Conservation (phyloP, 768 basidiomycete species). For the Pisolithus marmoratus region DNA sequence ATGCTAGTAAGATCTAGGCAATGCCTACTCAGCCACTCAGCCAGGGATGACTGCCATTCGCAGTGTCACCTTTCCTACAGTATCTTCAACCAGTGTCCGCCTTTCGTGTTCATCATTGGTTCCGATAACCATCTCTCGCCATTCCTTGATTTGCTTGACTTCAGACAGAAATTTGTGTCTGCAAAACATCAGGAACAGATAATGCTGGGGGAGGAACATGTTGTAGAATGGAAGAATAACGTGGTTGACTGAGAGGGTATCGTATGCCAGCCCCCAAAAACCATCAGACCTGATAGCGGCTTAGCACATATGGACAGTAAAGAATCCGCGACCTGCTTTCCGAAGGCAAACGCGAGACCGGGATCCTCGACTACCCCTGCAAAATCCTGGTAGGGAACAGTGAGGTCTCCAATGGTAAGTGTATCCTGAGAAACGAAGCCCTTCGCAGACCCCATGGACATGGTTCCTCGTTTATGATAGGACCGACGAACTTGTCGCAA, state of each 20-base stretch:
- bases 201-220: too few relatives aligned
- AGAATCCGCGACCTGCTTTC: slow-evolving; percentile 54
- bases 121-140: too few relatives aligned
- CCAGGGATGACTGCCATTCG: too few relatives aligned
- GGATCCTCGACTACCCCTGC: slow-evolving; percentile 96
- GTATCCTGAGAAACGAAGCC: slow-evolving; percentile 88
- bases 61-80: too few relatives aligned
- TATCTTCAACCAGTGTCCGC: too few relatives aligned
- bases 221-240: slow-evolving; percentile 92
- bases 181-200: too few relatives aligned
- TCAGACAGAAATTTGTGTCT: too few relatives aligned
- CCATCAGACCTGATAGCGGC: slow-evolving; percentile 73
- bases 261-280: slow-evolving; percentile 89
- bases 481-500: slow-evolving; percentile 84
- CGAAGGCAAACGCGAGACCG: slow-evolving; percentile 95
- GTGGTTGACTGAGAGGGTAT: slow-evolving; percentile 92
- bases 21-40: too few relatives aligned
- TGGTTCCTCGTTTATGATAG: slow-evolving; percentile 73
- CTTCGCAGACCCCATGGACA: slow-evolving; percentile 94
- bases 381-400: slow-evolving; percentile 73
- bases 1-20: too few relatives aligned
- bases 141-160: too few relatives aligned
- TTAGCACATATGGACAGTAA: background rate
- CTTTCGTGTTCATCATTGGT: too few relatives aligned
- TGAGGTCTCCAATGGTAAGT: slow-evolving; percentile 77